Base-by-base conservation (phyloP, 116 monocot species). In the Papilionanthe hybrid region DNA sequence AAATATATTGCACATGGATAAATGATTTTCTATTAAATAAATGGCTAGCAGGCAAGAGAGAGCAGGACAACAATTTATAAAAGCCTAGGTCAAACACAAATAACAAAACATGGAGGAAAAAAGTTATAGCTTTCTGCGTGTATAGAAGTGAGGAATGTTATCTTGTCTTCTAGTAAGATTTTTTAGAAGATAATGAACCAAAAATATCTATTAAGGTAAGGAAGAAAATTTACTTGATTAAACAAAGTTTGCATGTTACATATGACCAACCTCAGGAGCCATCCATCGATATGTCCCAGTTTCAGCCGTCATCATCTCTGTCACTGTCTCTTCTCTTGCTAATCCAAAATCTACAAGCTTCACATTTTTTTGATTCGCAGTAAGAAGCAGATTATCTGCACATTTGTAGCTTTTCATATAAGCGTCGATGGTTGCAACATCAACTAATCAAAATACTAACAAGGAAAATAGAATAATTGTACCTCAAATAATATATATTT, bases 241-340 rank as follows among this genome's bases (percentile, higher is more conserved):
- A 28, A 71, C 17, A 53, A 53, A 53, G 15, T 53, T 13, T 28
- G 69, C 13, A 71, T 15, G 37, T 37, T 71, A 37, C 68, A 73
- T 17, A 60, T 56, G 55, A 57, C 71, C 71, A 57, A 97, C 97
- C 94, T 97, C 97, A 77, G 97, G 97, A 80, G 97, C 97, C 97
- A 97, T 97, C 97, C 97, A 97, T 19, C 97, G 86, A 56, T 97
- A 97, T n/a, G 97, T 97, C 19, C 97, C 97, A 63, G 97, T 97
- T 92, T 97, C 97, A 77, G 97, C 97, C 15, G 97, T 97, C 97
- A 97, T 97, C 94, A 97, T 94, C 78, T 94, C 97, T 56, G 92
- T 94, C 27, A 92, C 82, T 58, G 94, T 89, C 87, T 97, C 94
- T 86, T 94, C 94, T 87, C 97, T 88, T 67, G 97, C 97, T 77